Conservation (phyloP, 192 early-diverging fungal species). For the Phlyctochytrium arcticum region DNA sequence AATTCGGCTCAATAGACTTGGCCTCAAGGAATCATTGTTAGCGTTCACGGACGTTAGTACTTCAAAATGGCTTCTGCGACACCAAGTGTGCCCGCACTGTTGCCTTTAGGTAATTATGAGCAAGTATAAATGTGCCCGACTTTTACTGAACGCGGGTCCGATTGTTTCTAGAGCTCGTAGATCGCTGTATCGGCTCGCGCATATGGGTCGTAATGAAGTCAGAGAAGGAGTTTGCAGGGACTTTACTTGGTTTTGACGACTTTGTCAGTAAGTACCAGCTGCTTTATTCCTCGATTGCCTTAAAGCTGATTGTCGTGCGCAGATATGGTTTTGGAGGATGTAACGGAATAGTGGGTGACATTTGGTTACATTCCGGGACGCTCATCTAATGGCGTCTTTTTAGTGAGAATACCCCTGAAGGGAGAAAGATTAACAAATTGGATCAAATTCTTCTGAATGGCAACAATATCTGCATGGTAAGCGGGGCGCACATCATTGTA, state of each 20-base stretch:
- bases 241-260: constrained; percentile 96
- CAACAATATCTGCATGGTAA: constrained; percentile 94
- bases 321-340: constrained; percentile 97
- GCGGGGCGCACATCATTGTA: not conserved
- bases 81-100: too few species aligned
- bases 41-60: too few species aligned
- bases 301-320: not conserved
- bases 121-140: too few species aligned
- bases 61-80: too few species aligned
- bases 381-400: not conserved
- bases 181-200: constrained; percentile 94
- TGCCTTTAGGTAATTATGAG: too few species aligned
- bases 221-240: constrained; percentile 96
- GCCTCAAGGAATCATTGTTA: too few species aligned
- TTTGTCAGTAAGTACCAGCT: constrained; percentile 71
- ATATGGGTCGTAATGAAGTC: constrained; percentile 98
- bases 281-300: too few species aligned
- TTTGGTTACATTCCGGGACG: too few species aligned
- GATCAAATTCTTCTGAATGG: constrained; percentile 95
- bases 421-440: constrained; percentile 68
- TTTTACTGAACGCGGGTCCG: too few species aligned
- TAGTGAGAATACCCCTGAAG: constrained; percentile 76
- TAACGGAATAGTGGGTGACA: constrained; percentile 84
- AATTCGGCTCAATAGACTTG: not conserved
- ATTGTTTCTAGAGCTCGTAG: constrained; percentile 87